Percentiles rank a stretch among this genome's conserved stretches.
Conservation (phyloP, 805 yeast species). For the Pichia cabralensis region DNA sequence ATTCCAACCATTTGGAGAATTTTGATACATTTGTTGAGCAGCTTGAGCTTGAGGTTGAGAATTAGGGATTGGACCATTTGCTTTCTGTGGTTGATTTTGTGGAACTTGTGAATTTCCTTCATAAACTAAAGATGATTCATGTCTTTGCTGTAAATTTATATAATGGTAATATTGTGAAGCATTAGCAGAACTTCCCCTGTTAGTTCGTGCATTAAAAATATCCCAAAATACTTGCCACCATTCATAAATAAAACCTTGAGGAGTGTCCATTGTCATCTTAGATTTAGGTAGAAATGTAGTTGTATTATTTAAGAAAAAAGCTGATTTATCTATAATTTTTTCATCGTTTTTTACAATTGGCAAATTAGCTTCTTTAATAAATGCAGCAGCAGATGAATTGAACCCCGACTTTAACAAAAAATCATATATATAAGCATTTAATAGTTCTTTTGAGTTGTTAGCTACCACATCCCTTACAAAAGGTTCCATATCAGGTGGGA, state of each 20-base stretch:
- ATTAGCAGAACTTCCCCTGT: conserved; percentile 47
- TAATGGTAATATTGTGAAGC: conserved; percentile 68
- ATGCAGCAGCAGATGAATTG: conserved; percentile 61
- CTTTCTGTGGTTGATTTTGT: conserved; percentile 7
- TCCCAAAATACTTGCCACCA: conserved; percentile 99
- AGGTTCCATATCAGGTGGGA: conserved; percentile 8
- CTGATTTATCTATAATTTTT: conserved; percentile 7
- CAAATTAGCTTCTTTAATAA: conserved; percentile 69
- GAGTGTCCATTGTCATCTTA: conserved; percentile 62
- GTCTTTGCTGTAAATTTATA: conserved; percentile 48
- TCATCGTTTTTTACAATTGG: conserved; percentile 31
- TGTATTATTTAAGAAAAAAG: conserved; percentile 1
- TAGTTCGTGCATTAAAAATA: conserved; percentile 72
- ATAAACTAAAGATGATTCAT: conserved; percentile 39
- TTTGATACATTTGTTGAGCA: conserved; percentile 13
- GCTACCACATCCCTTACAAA: conserved; percentile 36
- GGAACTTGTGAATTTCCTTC: conserved; percentile 22
- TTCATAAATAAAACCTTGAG: conserved; percentile 78
- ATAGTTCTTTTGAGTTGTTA: conserved; percentile 42
- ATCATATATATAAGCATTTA: conserved; percentile 83
- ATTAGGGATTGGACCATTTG: conserved; percentile 14
- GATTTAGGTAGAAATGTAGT: conserved; percentile 35
- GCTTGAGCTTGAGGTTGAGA: conserved; percentile 5
- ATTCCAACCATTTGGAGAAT: not conserved
- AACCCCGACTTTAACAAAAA: conserved; percentile 68